Conservation (phyloP, 768 basidiomycete genomes). For the Cystobasidium ongulense region DNA sequence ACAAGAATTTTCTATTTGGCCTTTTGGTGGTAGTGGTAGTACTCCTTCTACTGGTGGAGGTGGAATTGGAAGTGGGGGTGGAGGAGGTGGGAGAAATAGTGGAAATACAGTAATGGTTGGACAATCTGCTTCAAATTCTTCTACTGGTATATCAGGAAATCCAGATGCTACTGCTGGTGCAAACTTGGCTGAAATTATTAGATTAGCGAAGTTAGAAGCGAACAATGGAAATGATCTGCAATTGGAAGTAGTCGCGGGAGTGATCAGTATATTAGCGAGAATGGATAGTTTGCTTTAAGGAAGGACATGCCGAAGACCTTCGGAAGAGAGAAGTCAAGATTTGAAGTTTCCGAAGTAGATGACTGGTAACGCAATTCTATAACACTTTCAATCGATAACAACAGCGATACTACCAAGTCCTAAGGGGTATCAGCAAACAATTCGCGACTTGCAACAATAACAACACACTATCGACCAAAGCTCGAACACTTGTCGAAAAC, state of each 20-base stretch:
- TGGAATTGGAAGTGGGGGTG: not conserved
- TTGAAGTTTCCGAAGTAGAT: no score
- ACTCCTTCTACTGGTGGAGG: not conserved
- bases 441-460: no score
- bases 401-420: no score
- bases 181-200: conserved; percentile 48
- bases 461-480: no score
- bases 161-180: conserved; percentile 44
- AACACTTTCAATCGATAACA: no score
- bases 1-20: conserved; percentile 83
- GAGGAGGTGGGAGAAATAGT: not conserved
- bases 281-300: conserved; percentile 46
- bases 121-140: conserved; percentile 31
- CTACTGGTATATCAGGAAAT: conserved; percentile 14
- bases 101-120: conserved; percentile 8
- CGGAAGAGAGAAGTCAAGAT: no score
- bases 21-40: conserved; percentile 53
- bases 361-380: no score
- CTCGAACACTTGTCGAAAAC: no score
- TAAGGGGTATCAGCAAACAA: no score
- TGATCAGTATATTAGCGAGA: conserved; percentile 83
- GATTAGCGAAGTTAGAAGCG: conserved; percentile 44
- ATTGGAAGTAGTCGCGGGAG: conserved; percentile 84
- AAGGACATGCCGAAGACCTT: no score
- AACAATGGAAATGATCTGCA: conserved; percentile 56